Conservation (phyloP, 768 basidiomycete genomes). For the Leucosporidium yakuticum region DNA sequence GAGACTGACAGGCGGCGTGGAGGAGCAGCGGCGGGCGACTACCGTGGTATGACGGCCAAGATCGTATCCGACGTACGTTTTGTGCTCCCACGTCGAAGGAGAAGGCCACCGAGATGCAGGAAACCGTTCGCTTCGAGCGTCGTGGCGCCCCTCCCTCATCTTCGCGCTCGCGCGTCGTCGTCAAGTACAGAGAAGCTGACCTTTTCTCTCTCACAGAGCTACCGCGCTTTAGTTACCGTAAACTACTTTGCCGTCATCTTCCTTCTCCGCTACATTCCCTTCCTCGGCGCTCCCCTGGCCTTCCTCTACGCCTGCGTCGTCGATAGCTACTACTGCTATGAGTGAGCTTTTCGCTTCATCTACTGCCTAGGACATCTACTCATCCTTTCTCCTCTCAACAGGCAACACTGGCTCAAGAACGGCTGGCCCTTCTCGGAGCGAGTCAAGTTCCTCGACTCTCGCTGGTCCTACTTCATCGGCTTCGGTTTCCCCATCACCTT, state of each 20-base stretch:
- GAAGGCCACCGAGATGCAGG: slow-evolving; percentile 44
- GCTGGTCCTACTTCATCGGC: slow-evolving; percentile 82
- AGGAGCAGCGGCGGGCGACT: not conserved
- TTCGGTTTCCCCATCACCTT: slow-evolving; percentile 54
- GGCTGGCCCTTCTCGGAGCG: slow-evolving; percentile 34
- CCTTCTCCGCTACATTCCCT: slow-evolving; percentile 58
- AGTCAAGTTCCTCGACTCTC: slow-evolving; percentile 62
- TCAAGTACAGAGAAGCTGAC: not conserved
- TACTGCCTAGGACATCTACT: not conserved
- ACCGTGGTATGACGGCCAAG: slow-evolving; percentile 19
- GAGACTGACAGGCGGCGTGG: slow-evolving; percentile 21
- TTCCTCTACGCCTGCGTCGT: slow-evolving; percentile 79
- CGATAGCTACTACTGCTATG: slow-evolving; percentile 87
- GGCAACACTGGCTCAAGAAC: slow-evolving; percentile 22
- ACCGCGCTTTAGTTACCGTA: slow-evolving; percentile 71
- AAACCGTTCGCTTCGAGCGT: not conserved
- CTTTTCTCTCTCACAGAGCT: slow-evolving; percentile 40
- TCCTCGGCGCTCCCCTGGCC: slow-evolving; percentile 56
- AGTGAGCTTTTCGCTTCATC: slow-evolving; percentile 50
- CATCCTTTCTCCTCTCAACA: not conserved
- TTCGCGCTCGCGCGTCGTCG: not conserved
- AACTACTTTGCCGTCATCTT: slow-evolving; percentile 68
- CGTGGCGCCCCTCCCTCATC: not conserved
- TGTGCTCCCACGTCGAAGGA: not conserved
- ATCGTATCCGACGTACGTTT: slow-evolving; percentile 22